phyloP scores from a whole-genome alignment of 1,284 basidiomycete genomes.

The Peniophora sp. region DNA sequence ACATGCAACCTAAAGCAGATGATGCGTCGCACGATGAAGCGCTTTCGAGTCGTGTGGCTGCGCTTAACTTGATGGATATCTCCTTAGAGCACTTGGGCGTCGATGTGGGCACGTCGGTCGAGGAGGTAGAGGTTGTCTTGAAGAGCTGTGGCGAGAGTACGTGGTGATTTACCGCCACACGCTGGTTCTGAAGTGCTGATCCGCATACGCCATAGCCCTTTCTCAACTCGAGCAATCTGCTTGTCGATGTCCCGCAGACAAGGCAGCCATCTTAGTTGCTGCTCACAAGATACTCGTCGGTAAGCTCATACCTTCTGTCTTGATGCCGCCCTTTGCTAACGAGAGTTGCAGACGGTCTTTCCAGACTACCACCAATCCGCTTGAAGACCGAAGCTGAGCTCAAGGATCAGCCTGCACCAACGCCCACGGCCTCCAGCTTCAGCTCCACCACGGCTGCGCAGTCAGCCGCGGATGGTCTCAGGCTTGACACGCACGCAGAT shows the following conservation, averaged over 20 bases:
- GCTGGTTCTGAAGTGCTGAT: neutral
- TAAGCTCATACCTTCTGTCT: constrained; percentile 20
- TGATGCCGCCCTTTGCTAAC: neutral
- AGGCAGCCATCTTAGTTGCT: constrained; percentile 72
- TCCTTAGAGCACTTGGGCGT: constrained; percentile 83
- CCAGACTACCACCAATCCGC: constrained; percentile 54
- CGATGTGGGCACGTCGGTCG: constrained; percentile 43
- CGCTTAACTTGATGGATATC: constrained; percentile 84
- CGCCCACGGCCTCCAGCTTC: constrained; percentile 3
- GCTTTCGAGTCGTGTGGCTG: constrained; percentile 80
- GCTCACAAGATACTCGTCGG: constrained; percentile 82
- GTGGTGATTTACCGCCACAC: constrained; percentile 16
- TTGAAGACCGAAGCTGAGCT: constrained; percentile 53
- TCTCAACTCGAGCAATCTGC: constrained; percentile 51
- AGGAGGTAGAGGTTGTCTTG: constrained; percentile 61
- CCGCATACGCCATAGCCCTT: constrained; percentile 41
- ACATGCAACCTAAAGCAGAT: constrained; percentile 60
- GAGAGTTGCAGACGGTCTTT: constrained; percentile 49
- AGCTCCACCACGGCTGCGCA: constrained; percentile 13
- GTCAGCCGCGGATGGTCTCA: constrained; percentile 12
- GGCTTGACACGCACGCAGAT: constrained; percentile 12
- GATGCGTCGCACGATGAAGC: constrained; percentile 85
- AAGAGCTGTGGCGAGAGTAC: constrained; percentile 70
- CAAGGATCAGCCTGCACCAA: constrained; percentile 25
- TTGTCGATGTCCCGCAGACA: constrained; percentile 67